Evolutionary conservation across 2,329 filamentous ascomycete genomes (phyloP).

Genomic region (Ophiostoma sp.): DNA sequence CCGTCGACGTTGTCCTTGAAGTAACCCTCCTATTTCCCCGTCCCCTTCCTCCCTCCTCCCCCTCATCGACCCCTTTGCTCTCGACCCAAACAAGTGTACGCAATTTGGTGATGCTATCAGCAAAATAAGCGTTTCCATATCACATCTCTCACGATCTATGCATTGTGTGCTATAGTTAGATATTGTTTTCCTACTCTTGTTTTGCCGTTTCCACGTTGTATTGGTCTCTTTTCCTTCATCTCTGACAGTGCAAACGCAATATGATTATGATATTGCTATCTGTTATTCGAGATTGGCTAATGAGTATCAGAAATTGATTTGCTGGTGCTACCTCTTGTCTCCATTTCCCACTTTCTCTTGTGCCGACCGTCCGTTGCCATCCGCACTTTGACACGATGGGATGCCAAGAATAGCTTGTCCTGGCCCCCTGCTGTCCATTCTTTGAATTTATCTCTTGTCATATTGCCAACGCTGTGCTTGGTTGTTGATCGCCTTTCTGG

Average conservation of each 20-base stretch:
- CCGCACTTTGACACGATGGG: neutral
- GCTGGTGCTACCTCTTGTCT: neutral
- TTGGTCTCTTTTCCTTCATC: neutral
- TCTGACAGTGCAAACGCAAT: neutral
- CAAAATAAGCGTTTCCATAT: neutral
- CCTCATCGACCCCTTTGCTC: conserved; percentile 1
- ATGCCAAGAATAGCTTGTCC: conserved; percentile 11
- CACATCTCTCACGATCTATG: neutral
- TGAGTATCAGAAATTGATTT: neutral
- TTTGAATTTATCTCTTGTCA: neutral
- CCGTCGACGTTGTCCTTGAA: neutral
- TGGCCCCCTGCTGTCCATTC: neutral
- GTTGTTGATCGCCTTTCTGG: neutral
- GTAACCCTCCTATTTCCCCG: neutral
- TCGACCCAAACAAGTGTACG: neutral
- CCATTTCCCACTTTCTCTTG: neutral
- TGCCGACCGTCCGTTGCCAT: neutral
- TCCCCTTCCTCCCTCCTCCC: neutral
- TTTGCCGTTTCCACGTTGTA: conserved; percentile 1
- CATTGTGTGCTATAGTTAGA: neutral
- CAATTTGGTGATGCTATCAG: neutral
- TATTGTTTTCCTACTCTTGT: neutral
- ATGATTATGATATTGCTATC: neutral
- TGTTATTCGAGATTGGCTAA: neutral
- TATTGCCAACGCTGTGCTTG: neutral